phyloP scores from a whole-genome alignment of 2,329 filamentous ascomycete species.

The Colletotrichum sp. region DNA sequence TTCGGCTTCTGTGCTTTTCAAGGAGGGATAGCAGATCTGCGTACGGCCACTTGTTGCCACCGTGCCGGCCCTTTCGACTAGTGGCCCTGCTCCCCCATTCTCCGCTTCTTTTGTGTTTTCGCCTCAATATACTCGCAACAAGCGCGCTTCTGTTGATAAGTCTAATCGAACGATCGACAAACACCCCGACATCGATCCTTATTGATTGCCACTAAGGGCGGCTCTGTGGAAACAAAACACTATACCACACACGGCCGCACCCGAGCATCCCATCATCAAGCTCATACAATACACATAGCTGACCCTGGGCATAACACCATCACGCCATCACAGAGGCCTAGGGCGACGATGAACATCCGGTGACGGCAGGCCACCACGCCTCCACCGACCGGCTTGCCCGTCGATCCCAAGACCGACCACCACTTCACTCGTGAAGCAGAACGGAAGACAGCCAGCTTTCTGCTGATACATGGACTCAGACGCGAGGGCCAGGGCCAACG shows the following conservation, averaged over 20 bases:
- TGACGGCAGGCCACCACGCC: not conserved
- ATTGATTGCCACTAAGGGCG: not conserved
- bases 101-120: not conserved
- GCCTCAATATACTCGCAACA: constrained; percentile 3
- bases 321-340: not conserved
- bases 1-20: not conserved
- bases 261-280: not conserved
- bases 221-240: constrained; percentile 2
- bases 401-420: not conserved
- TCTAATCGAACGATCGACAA: constrained; percentile 12
- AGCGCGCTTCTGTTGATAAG: not conserved
- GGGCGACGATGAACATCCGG: constrained; percentile 5
- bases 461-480: constrained; percentile 14
- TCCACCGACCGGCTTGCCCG: not conserved
- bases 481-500: constrained; percentile 22
- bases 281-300: not conserved
- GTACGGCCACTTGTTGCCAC: not conserved
- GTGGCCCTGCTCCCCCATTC: not conserved
- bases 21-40: not conserved
- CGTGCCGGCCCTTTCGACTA: not conserved
- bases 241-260: not conserved
- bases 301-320: not conserved
- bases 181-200: constrained; percentile 1
- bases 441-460: not conserved
- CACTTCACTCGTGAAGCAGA: not conserved